Conservation (phyloP, 2,329 filamentous ascomycete species). For the Aspergillus texensis region DNA sequence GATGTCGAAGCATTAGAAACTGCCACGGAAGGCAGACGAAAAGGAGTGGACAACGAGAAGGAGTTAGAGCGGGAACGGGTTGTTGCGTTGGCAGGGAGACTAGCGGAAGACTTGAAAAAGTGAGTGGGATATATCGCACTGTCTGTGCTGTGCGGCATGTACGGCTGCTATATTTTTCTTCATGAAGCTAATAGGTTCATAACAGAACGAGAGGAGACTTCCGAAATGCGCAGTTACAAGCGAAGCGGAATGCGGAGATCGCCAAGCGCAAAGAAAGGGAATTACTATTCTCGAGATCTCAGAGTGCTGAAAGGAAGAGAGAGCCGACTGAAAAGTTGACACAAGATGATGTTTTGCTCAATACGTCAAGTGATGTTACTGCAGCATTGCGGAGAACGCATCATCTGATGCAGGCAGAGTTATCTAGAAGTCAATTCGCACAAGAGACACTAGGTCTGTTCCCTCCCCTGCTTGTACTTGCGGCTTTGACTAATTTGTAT, state of each 20-base stretch:
- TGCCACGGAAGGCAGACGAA: slow-evolving; percentile 40
- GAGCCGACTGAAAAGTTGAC: slow-evolving; percentile 55
- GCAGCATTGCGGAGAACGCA: slow-evolving; percentile 82
- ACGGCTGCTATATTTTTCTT: neutral
- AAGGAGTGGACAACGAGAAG: slow-evolving; percentile 51
- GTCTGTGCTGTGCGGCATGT: neutral
- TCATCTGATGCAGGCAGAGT: slow-evolving; percentile 79
- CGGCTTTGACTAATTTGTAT: slow-evolving; percentile 10
- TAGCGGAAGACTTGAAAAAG: slow-evolving; percentile 72
- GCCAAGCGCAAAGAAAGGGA: slow-evolving; percentile 78
- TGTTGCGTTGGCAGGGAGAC: slow-evolving; percentile 65
- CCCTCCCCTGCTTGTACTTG: neutral
- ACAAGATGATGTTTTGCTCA: slow-evolving; percentile 72
- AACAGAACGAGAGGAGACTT: slow-evolving; percentile 66
- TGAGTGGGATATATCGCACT: slow-evolving; percentile 43
- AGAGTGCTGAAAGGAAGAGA: slow-evolving; percentile 31
- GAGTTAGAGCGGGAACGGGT: slow-evolving; percentile 68
- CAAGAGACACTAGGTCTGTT: slow-evolving; percentile 71
- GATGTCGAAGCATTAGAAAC: slow-evolving; percentile 72
- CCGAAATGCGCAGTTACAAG: slow-evolving; percentile 77
- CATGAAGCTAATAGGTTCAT: neutral
- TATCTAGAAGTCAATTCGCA: slow-evolving; percentile 84
- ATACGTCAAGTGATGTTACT: slow-evolving; percentile 82
- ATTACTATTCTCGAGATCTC: slow-evolving; percentile 65
- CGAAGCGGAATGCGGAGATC: slow-evolving; percentile 72